Base-by-base conservation (phyloP, 495 filamentous ascomycete genomes). In the Trichocladium antarcticum region DNA sequence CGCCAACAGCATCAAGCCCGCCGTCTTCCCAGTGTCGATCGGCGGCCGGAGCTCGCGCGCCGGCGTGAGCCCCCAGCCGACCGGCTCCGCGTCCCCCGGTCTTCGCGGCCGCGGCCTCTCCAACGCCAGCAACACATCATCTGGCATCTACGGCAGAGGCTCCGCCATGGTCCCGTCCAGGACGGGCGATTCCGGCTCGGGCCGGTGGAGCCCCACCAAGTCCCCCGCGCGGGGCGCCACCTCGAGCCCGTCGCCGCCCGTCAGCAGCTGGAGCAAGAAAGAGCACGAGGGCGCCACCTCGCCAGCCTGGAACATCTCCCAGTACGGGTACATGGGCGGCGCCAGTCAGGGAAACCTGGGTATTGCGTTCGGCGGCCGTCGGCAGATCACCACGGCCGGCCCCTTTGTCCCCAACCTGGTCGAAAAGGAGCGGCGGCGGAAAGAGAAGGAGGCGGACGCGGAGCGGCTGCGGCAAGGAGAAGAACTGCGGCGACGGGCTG, bases 321-420 rank as follows among this genome's bases (percentile, higher is more conserved):
- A 99, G 58, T 99, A 97, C 56, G 90, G 92, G 9, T 97, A 96
- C 65, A 92, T 97, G 86, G 93, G 93, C 42, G 93, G 93, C 24
- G 93, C 93, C 7, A 95, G 85, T 56, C 93, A 99, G 65, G 90
- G 85, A 6, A 97, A 94, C 59, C 79, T 95, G 51, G 93, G 93
- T 16, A 82, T 99, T 52, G 77, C 84, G 6, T 99, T 96, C 62
- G 93, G 93, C 43, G 85, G 80, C 19, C 78, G 88, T 49, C 76
- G 93, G 37, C 93, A 99, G 66, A 97, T 99, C 56, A 97, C 92
- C 1, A 85, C 75, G 52, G 76, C 86, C 8, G 74, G 74, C 27
- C 93, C 93, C 6, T 60, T 78, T 53, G 86, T 95, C 0, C 87
- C 87, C 0, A 89, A 74, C 57, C 50, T 85, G 57, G 68, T 63